Percentiles rank a stretch among this genome's conserved stretches.
These are phyloP conservation scores for Phialophora tarda DNA, from an alignment of 2,329 filamentous ascomycete species.

Conservation along the genomic window DNA sequence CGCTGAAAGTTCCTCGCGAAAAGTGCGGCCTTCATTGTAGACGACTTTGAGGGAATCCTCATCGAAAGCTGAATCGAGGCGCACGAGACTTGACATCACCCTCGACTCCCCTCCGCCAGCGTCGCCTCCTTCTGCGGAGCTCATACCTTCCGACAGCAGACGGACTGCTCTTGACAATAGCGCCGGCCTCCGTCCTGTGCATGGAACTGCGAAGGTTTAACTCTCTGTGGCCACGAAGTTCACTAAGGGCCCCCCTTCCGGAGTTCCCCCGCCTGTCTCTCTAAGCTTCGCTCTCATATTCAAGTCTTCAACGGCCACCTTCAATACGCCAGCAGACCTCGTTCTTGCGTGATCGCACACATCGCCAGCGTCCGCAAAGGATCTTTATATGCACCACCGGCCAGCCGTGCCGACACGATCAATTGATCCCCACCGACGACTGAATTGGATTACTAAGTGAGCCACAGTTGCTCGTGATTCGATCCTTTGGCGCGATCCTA, in stretches of 20 bases:
- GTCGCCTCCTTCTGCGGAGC: neutral
- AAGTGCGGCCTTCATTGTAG: neutral
- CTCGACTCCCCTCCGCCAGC: neutral
- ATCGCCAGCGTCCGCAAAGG: neutral
- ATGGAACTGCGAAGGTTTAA: neutral
- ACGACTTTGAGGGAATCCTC: neutral
- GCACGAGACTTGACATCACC: neutral
- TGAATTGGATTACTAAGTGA: conserved; percentile 16
- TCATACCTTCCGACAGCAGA: neutral
- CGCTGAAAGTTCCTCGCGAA: neutral
- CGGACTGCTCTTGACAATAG: neutral
- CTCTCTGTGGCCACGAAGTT: neutral
- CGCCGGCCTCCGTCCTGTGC: neutral
- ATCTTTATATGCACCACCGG: conserved; percentile 7
- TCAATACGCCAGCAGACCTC: neutral
- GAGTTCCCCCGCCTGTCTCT: neutral
- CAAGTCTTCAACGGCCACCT: neutral
- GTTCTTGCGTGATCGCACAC: neutral
- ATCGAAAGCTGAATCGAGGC: neutral
- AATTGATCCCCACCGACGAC: neutral
- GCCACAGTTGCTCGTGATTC: neutral
- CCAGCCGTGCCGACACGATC: neutral
- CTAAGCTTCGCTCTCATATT: neutral
- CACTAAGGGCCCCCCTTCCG: neutral
- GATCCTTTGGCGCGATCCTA: conserved; percentile 8